Evolutionary conservation across 352 stramenopile genomes (phyloP).

Genomic region (Phytophthora foliorum): DNA sequence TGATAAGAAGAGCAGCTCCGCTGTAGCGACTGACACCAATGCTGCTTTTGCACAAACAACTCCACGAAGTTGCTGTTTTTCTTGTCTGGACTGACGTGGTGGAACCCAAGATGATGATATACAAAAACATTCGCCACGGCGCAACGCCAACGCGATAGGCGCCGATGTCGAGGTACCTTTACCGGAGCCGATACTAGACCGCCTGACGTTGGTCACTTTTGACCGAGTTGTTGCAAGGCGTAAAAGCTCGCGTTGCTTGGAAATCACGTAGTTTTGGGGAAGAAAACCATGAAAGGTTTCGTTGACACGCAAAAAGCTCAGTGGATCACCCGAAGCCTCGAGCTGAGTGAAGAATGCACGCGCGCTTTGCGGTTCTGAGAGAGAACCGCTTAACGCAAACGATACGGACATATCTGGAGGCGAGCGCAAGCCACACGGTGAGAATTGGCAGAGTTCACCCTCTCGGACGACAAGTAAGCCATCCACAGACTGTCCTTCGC

Average conservation of each 20-base stretch:
- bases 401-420: conserved; percentile 58
- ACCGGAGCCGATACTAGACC: conserved; percentile 12
- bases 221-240: conserved; percentile 11
- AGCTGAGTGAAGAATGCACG: conserved; percentile 69
- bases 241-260: conserved; percentile 30
- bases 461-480: conserved; percentile 62
- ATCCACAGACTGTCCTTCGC: conserved; percentile 63
- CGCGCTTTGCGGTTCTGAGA: conserved; percentile 40
- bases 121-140: conserved; percentile 59
- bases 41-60: conserved; percentile 58
- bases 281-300: conserved; percentile 66
- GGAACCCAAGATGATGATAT: conserved; percentile 68
- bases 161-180: not conserved
- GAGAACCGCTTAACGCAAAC: conserved; percentile 60
- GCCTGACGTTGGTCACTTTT: conserved; percentile 8
- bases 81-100: conserved; percentile 37
- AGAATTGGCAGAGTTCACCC: conserved; percentile 60
- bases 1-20: conserved; percentile 66
- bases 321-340: conserved; percentile 54
- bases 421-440: conserved; percentile 44
- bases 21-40: conserved; percentile 48
- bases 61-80: conserved; percentile 20
- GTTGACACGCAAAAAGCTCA: conserved; percentile 58
- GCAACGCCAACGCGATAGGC: conserved; percentile 36
- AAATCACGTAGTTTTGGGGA: conserved; percentile 41